These are phyloP conservation scores for Pseudocercospora cruenta DNA, from an alignment of 2,329 filamentous ascomycete species.

Conservation along the genomic window DNA sequence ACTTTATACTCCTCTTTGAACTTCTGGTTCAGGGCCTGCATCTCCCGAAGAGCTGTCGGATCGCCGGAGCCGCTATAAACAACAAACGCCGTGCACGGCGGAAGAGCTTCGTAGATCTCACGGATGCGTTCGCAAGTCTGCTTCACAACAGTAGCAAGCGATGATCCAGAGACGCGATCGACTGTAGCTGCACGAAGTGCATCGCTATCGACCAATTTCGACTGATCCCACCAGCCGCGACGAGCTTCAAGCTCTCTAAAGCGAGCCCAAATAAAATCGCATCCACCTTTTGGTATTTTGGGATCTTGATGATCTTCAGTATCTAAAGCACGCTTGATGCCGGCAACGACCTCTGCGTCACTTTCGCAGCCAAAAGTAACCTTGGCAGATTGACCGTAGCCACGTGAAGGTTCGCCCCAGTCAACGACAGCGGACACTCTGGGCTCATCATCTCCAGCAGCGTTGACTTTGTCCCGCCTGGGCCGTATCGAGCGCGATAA, in stretches of 20 bases:
- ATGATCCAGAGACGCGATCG: conserved; percentile 14
- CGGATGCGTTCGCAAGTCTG: conserved; percentile 56
- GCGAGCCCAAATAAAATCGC: conserved; percentile 67
- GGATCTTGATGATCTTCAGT: conserved; percentile 47
- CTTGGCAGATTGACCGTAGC: conserved; percentile 60
- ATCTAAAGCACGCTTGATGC: conserved; percentile 54
- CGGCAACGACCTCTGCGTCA: conserved; percentile 62
- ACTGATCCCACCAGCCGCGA: conserved; percentile 63
- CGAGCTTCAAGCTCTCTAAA: conserved; percentile 63
- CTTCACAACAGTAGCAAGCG: conserved; percentile 52
- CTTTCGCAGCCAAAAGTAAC: conserved; percentile 60
- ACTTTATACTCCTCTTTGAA: conserved; percentile 61
- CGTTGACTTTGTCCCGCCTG: conserved; percentile 44
- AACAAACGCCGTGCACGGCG: conserved; percentile 63
- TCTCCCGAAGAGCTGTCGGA: conserved; percentile 58
- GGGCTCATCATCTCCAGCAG: conserved; percentile 44
- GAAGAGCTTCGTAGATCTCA: conserved; percentile 59
- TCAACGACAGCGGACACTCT: conserved; percentile 79
- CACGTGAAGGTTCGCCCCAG: conserved; percentile 77
- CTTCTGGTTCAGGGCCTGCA: conserved; percentile 60
- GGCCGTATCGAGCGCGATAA: conserved; percentile 57
- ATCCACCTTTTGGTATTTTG: conserved; percentile 54
- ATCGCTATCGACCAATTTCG: conserved; percentile 46
- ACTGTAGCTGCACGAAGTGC: conserved; percentile 37
- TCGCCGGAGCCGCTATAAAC: conserved; percentile 68